Evolutionary conservation across 139 green algal genomes (phyloP).

Genomic region (Limnomonas spitsbergensis): DNA sequence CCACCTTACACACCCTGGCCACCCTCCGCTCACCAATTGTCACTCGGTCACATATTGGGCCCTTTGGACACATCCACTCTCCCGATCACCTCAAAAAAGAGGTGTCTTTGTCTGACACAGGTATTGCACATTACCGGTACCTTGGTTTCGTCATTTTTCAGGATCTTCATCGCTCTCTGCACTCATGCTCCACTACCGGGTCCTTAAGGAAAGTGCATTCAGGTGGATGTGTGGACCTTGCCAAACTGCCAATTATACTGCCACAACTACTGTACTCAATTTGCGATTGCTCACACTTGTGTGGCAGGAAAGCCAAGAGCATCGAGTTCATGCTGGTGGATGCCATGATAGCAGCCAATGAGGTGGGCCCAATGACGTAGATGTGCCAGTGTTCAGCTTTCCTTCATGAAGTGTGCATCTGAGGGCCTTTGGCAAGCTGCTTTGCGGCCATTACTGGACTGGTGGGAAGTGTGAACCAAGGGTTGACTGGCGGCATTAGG

Average conservation of each 20-base stretch:
- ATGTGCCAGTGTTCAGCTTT: not conserved
- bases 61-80: no score
- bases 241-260: no score
- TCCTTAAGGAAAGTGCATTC: not conserved
- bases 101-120: not conserved
- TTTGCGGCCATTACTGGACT: not conserved
- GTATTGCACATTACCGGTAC: not conserved
- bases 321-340: slow-evolving; percentile 87
- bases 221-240: no score
- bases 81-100: no score
- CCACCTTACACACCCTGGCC: no score
- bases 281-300: not conserved
- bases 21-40: no score
- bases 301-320: slow-evolving; percentile 54
- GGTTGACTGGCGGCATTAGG: not conserved
- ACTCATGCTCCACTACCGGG: not conserved
- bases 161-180: not conserved
- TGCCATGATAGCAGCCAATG: slow-evolving; percentile 66
- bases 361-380: slow-evolving; percentile 9
- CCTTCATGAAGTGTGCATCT: not conserved
- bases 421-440: not conserved
- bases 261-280: not conserved
- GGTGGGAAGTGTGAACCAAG: not conserved
- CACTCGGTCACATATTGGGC: no score
- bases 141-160: not conserved